phyloP scores from a whole-genome alignment of 139 green algal genomes.

The Coelastrella sp. region DNA sequence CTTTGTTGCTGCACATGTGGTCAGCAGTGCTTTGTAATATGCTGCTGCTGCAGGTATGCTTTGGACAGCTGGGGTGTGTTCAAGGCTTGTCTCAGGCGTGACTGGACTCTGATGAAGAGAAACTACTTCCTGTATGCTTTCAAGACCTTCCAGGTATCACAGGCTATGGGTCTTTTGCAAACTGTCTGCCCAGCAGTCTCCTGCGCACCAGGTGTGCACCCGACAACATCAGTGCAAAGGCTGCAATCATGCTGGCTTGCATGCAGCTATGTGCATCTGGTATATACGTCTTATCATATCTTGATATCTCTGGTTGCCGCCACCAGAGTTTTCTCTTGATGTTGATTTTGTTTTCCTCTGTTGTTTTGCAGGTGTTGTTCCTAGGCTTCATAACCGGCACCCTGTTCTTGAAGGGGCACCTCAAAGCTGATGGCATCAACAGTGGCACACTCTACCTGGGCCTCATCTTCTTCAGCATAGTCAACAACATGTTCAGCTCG shows the following conservation, averaged over 20 bases:
- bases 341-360: neutral
- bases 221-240: no score
- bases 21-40: no score
- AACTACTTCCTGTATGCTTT: conserved; percentile 66
- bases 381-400: conserved; percentile 11
- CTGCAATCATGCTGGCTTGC: no score
- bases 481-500: conserved; percentile 20
- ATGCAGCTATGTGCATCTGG: no score
- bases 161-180: no score
- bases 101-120: conserved; percentile 67
- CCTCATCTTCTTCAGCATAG: conserved; percentile 61
- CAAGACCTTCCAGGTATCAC: conserved; percentile 28
- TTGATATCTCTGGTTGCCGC: no score
- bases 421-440: conserved; percentile 10
- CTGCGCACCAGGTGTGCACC: no score
- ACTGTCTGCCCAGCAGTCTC: no score
- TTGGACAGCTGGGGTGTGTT: conserved; percentile 34
- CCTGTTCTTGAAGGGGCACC: conserved; percentile 9
- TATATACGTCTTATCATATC: no score
- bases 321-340: neutral
- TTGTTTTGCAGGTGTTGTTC: conserved; percentile 34
- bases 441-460: conserved; percentile 55
- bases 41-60: conserved; percentile 49
- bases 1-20: no score
- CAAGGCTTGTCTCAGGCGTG: conserved; percentile 58